Evolutionary conservation across 257 asterid genomes (phyloP), one percentile per base, ranked within the genome.

Genomic region (Primulina eburnea): DNA sequence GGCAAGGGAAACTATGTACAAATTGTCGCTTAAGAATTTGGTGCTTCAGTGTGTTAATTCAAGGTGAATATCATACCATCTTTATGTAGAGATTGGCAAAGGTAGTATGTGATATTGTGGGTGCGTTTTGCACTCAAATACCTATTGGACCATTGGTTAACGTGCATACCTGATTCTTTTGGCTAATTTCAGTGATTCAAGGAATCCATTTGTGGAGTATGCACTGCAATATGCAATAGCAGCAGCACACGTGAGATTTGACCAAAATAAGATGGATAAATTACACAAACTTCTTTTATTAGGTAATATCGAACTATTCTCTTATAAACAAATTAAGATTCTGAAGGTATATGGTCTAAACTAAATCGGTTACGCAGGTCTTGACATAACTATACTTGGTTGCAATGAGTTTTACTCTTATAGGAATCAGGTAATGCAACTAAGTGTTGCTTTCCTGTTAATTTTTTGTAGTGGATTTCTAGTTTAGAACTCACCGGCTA

Each of bases 401-500:
- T 78, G 98, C 86, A 93, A 93, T 58, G 97, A 90, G 76, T 93
- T 93, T 78, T 90, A 93, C 79, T 93, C 98, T 24, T 92, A 90
- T 71, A 87, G 98, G 79, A 82, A 90, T 77, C 96, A 87, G 98
- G 98, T 88, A 79, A 72, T 76, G 67, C 26, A 7, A 71, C 72
- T 67, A 60, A 32, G 8, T 59, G 35, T 33, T 59, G 32, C 30
- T 69, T 52, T 65, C 64, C 65, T 57, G 74, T 64, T n/a, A 68
- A 53, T 17, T 76, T 11, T 58, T 18, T 47, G 30, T n/a, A n/a
- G 66, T 64, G 28, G 75, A 65, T 37, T 40, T 60, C 65, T 40
- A 28, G 63, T 62, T 12, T 68, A 4, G 37, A 3, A 20, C n/a
- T 43, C 14, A 7, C 60, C 30, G 32, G 47, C 52, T 7, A 20